Percentiles rank a stretch among this genome's conserved stretches.
Conservation (phyloP, 2,329 filamentous ascomycete genomes). For the Monosporascus sp. region DNA sequence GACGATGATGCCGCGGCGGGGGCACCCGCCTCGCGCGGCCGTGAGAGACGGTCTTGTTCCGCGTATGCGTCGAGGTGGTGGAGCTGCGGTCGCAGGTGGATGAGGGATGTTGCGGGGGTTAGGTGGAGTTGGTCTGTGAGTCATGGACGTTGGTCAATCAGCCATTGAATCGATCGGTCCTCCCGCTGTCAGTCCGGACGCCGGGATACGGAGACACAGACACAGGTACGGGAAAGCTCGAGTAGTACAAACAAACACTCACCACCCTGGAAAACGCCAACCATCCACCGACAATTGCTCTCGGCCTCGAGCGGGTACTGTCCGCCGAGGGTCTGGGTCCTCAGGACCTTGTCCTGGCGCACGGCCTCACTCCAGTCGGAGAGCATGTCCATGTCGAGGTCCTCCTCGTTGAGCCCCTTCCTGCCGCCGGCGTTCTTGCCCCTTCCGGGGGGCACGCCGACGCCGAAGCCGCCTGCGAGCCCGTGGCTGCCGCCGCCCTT, state of each 20-base stretch:
- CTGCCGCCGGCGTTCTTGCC: slow-evolving; percentile 22
- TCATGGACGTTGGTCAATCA: slow-evolving; percentile 8
- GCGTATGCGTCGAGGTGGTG: slow-evolving; percentile 84
- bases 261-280: slow-evolving; percentile 86
- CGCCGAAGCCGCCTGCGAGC: slow-evolving; percentile 67
- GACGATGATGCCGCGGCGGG: slow-evolving; percentile 13
- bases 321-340: slow-evolving; percentile 79
- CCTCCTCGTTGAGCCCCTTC: slow-evolving; percentile 32
- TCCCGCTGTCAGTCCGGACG: too few species aligned
- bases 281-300: slow-evolving; percentile 69
- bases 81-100: slow-evolving; percentile 85
- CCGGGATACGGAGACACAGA: too few species aligned
- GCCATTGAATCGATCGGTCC: background rate
- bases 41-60: slow-evolving; percentile 59
- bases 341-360: slow-evolving; percentile 65
- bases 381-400: slow-evolving; percentile 41
- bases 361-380: slow-evolving; percentile 62
- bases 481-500: slow-evolving; percentile 64
- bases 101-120: slow-evolving; percentile 73
- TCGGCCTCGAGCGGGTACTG: slow-evolving; percentile 65
- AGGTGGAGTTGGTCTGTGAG: slow-evolving; percentile 73
- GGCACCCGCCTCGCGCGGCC: slow-evolving; percentile 31
- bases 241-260: slow-evolving; percentile 25
- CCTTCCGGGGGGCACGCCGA: slow-evolving; percentile 40
- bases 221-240: too few species aligned